Evolutionary conservation across 805 yeast genomes (phyloP).

Genomic region (Ogataea ramenticola): DNA sequence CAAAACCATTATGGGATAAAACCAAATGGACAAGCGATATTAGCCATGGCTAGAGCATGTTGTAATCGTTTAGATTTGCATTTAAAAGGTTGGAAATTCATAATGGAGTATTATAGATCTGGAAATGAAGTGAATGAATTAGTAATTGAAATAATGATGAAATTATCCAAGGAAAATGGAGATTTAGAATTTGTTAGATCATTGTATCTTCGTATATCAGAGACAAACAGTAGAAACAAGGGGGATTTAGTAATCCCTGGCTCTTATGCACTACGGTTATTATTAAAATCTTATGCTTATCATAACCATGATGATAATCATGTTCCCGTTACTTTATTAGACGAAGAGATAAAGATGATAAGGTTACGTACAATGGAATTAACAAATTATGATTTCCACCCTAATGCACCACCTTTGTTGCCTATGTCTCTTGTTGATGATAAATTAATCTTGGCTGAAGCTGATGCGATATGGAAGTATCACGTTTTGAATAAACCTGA

Average conservation of each 20-base stretch:
- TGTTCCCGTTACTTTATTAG: slow-evolving; percentile 25
- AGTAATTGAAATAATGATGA: slow-evolving; percentile 62
- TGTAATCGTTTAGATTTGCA: slow-evolving; percentile 40
- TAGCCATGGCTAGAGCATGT: slow-evolving; percentile 64
- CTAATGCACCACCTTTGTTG: slow-evolving; percentile 67
- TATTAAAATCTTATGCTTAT: slow-evolving; percentile 36
- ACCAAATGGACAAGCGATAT: slow-evolving; percentile 39
- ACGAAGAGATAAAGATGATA: slow-evolving; percentile 34
- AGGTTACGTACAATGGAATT: slow-evolving; percentile 28
- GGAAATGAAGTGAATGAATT: slow-evolving; percentile 28
- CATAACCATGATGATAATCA: slow-evolving; percentile 14
- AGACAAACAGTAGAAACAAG: slow-evolving; percentile 14
- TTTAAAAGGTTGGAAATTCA: slow-evolving; percentile 68
- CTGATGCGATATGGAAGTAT: slow-evolving; percentile 68
- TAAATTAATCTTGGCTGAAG: slow-evolving; percentile 55
- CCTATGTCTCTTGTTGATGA: slow-evolving; percentile 32
- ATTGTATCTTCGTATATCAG: slow-evolving; percentile 32
- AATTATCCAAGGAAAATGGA: slow-evolving; percentile 73
- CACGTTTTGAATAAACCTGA: slow-evolving; percentile 37
- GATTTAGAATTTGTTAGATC: slow-evolving; percentile 71
- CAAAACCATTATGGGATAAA: slow-evolving; percentile 34
- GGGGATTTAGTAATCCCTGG: slow-evolving; percentile 14
- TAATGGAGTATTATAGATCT: slow-evolving; percentile 51
- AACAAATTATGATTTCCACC: slow-evolving; percentile 23
- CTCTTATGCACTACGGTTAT: slow-evolving; percentile 24